Conservation (phyloP, 805 yeast genomes). For the Wickerhamomyces queroliae region DNA sequence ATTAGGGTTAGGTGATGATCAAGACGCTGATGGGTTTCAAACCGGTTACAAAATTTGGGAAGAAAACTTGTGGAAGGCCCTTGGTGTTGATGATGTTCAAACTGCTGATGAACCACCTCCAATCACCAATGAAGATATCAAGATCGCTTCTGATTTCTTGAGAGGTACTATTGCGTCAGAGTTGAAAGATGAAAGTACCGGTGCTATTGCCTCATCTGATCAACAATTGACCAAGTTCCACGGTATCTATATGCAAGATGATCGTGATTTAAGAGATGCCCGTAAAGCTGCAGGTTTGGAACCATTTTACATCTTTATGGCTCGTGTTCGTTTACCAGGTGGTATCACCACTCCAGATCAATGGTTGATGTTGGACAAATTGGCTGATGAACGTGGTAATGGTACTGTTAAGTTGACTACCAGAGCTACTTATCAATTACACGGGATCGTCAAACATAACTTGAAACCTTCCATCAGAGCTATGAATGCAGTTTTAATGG, state of each 20-base stretch:
- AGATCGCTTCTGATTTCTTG: slow-evolving; percentile 75
- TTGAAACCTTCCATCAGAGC: slow-evolving; percentile 89
- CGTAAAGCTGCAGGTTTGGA: slow-evolving; percentile 90
- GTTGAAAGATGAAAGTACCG: slow-evolving; percentile 73
- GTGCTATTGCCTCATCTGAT: slow-evolving; percentile 85
- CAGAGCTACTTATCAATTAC: slow-evolving; percentile 95
- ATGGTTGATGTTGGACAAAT: slow-evolving; percentile 80
- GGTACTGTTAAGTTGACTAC: slow-evolving; percentile 93
- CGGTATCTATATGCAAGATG: slow-evolving; percentile 98
- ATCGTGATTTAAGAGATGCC: slow-evolving; percentile 90
- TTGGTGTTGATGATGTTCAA: slow-evolving; percentile 78
- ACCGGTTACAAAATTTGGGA: slow-evolving; percentile 93
- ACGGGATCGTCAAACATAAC: slow-evolving; percentile 87
- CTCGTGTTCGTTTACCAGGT: slow-evolving; percentile 92
- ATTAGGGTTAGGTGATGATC: slow-evolving; percentile 92
- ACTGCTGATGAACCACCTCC: slow-evolving; percentile 90
- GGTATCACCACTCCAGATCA: slow-evolving; percentile 84
- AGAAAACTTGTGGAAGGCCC: slow-evolving; percentile 74
- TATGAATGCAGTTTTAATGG: slow-evolving; percentile 85
- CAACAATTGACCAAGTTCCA: slow-evolving; percentile 96
- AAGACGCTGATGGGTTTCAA: slow-evolving; percentile 91
- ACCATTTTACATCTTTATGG: slow-evolving; percentile 97
- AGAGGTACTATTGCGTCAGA: slow-evolving; percentile 94
- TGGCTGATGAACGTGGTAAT: slow-evolving; percentile 80
- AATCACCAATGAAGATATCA: slow-evolving; percentile 93